Evolutionary conservation across 495 filamentous ascomycete genomes (phyloP).

Genomic region (Aspergillus hancockii): DNA sequence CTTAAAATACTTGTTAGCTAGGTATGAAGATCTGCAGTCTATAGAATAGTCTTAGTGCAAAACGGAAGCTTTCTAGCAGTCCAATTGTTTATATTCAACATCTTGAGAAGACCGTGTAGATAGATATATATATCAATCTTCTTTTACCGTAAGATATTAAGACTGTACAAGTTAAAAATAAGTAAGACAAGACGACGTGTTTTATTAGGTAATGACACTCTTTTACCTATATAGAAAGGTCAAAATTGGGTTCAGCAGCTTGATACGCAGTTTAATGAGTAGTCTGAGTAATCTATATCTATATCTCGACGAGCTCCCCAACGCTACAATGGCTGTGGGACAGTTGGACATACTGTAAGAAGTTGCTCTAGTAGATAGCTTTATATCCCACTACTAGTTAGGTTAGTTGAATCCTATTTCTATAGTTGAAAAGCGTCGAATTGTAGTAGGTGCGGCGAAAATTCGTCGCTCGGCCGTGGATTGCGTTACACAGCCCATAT

Average conservation of each 20-base stretch:
- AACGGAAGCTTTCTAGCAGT: background rate
- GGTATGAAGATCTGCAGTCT: background rate
- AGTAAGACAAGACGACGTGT: background rate
- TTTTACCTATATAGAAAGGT: slow-evolving; percentile 1
- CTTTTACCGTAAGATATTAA: no score
- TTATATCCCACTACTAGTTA: background rate
- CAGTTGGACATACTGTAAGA: background rate
- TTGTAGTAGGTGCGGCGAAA: background rate
- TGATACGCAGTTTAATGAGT: slow-evolving; percentile 7
- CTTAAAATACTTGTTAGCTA: background rate
- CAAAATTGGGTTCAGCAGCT: slow-evolving; percentile 5
- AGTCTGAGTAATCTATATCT: background rate
- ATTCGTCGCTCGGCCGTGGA: slow-evolving; percentile 1
- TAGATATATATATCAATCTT: no score
- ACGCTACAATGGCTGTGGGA: background rate
- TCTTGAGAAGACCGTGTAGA: no score
- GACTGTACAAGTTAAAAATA: background rate
- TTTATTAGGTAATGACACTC: background rate
- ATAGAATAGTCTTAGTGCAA: background rate
- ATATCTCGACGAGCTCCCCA: background rate
- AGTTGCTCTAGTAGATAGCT: slow-evolving; percentile 4
- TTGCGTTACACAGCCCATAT: background rate
- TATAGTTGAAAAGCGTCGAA: slow-evolving; percentile 1
- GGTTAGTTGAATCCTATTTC: no score
- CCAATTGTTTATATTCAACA: no score